Evolutionary conservation across 2,329 filamentous ascomycete genomes (phyloP), one percentile per base, ranked within the genome.

Genomic region (Sarocladiaceae sp.): DNA sequence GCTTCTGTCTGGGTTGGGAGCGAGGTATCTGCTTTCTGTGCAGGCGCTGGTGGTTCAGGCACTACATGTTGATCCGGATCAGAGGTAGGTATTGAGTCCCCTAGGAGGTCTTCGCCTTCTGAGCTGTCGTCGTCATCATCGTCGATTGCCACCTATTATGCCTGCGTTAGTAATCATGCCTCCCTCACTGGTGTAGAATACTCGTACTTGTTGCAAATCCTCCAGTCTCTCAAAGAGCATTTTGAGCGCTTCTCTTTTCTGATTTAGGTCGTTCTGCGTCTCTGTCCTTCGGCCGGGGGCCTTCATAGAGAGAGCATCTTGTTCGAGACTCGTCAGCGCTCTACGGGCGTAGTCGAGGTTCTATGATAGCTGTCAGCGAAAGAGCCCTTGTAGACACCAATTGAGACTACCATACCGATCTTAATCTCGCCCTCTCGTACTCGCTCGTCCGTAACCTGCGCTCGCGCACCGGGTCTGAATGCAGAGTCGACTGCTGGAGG

Each of bases 271-370:
- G 18, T 68, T 63, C 60, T 88, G 83, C 15, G 74, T 59, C 47
- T 82, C 75, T 49, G 79, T 70, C 53, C 79, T 76, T 47, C 75
- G 76, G 4, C 70, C 60, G 46, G 74, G 73, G 24, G 74, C 66
- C 58, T 82, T 82, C 50, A 81, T 65, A n/a, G 63, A 67, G 12
- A 77, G 63, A 5, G 79, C 73, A 53, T 85, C 78, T 54, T 87
- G 83, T 59, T 89, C 86, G 33, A 88, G 73, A 47, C 74, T 80
- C 16, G 83, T 74, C 45, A 90, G 76, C 23, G 86, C 72, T 1
- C 72, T 74, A 32, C 81, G 78, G 16, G 86, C 85, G 58, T 85
- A 79, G 52, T 85, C 77, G 48, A 91, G 69, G 55, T 88, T 90
- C 78, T 86, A 50, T 13, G 12, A 31, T n/a, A 31, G 26, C 10